These are phyloP conservation scores for Podaxis pistillaris DNA, from an alignment of 768 basidiomycete species.

Conservation along the genomic window DNA sequence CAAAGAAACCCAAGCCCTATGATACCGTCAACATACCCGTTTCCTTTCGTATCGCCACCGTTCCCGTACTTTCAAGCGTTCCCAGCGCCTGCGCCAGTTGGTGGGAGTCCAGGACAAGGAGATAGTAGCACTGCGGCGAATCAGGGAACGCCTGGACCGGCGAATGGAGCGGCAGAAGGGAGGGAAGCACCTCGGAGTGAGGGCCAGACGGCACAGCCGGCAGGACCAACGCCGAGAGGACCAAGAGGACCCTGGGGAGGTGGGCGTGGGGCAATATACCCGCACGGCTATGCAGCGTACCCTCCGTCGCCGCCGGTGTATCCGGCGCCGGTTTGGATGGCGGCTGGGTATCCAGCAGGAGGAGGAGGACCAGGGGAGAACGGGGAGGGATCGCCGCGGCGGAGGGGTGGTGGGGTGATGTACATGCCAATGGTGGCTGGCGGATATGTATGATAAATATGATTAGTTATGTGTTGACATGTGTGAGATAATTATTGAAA, in stretches of 20 bases:
- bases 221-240: neutral
- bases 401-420: neutral
- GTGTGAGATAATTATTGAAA: neutral
- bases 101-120: neutral
- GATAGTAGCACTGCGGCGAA: constrained; percentile 2
- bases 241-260: neutral
- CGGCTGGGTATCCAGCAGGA: neutral
- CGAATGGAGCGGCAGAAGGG: neutral
- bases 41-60: constrained; percentile 5
- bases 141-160: constrained; percentile 4
- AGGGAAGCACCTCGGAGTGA: neutral
- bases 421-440: constrained; percentile 8
- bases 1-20: constrained; percentile 10
- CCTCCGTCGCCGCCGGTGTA: neutral
- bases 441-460: neutral
- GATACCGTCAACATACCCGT: constrained; percentile 7
- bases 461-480: too few relatives aligned
- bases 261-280: neutral
- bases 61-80: constrained; percentile 10
- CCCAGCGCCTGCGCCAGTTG: neutral
- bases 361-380: neutral
- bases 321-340: neutral
- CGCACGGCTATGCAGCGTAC: constrained; percentile 9
- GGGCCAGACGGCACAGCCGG: neutral
- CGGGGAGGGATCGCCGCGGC: neutral